Base-by-base conservation (phyloP, 139 green algal species). In the Asterochloris erici region DNA sequence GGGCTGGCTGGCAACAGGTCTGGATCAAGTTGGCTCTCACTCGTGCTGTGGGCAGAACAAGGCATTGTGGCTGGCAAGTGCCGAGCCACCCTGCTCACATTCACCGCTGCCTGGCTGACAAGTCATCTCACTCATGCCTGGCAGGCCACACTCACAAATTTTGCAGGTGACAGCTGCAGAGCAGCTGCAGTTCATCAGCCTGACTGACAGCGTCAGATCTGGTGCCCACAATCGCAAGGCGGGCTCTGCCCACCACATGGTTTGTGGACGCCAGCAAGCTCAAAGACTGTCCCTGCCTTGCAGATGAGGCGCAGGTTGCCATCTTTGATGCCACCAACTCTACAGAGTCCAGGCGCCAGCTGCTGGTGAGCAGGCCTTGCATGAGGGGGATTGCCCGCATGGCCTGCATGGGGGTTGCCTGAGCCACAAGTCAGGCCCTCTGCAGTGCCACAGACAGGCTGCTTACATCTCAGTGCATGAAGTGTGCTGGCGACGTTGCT, bases 321-420 rank as follows among this genome's bases (percentile, higher is more conserved):
- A 95, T 99, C 66, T 95, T 98, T 83, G 96, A 99, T 83, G 96
- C 96, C 14, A 99, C 96, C 75, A 99, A 99, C 91, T 96, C 91
- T 64, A 99, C 96, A 12, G 80, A 90, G 71, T 84, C 90, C 54
- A 87, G 96, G 0, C 86, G 96, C 17, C 69, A 90, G 26, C 88
- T 92, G 71, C 86, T 98, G 84, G 85, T 94, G 77, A 75, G 78
- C 54, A 17, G 29, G 14, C 64, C 63, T 61, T n/a, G n/a, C 14
- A 27, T 77, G 47, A 4, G 9, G 26, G 77, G 10, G 12, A 9
- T 23, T 71, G 2, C 66, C 66, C 19, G 21, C 66, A 21, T 9
- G 21, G 66, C 66, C 66, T 71, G 66, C 21, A 23, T 23, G 17
- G 1, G 66, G 2, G 38, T 54, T 54, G 38, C 38, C 38, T 73